Evolutionary conservation across 306 rosid genomes (phyloP).

Genomic region (Erythrophleum fordii): DNA sequence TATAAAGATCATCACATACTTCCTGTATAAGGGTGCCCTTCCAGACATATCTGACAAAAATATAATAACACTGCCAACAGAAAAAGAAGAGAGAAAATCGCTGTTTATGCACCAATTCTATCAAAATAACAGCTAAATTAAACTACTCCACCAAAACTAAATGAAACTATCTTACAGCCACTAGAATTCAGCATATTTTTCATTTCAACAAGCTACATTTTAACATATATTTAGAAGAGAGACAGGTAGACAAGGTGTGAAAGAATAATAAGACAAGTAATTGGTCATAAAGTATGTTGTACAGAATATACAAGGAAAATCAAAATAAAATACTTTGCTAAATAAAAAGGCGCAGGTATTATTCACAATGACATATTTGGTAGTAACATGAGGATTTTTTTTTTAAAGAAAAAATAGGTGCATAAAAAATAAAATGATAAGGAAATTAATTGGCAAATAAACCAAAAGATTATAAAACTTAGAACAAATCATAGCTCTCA

Average conservation of each 20-base stretch:
- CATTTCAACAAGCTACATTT: constrained; percentile 25
- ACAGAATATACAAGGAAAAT: not conserved
- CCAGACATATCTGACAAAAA: constrained; percentile 97
- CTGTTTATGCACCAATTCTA: constrained; percentile 23
- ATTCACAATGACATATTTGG: not conserved
- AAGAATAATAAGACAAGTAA: constrained; percentile 15
- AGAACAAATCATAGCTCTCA: constrained; percentile 10
- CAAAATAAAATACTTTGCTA: not conserved
- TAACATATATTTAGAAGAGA: constrained; percentile 19
- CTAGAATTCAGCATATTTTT: constrained; percentile 14
- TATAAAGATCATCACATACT: constrained; percentile 57
- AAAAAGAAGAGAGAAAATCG: constrained; percentile 39
- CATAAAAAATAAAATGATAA: constrained; percentile 24
- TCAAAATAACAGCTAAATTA: constrained; percentile 8
- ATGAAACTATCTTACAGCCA: constrained; percentile 15
- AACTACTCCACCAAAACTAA: constrained; percentile 26
- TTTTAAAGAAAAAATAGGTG: not conserved
- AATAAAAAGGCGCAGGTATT: not conserved
- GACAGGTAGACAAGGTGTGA: not conserved
- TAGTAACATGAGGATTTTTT: constrained; percentile 3
- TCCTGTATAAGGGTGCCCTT: constrained; percentile 87
- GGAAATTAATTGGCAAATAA: constrained; percentile 6
- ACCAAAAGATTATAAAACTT: not conserved
- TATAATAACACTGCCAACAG: constrained; percentile 72
- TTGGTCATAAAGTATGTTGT: constrained; percentile 1